Conservation (phyloP, 768 basidiomycete genomes). For the Mycena metata region DNA sequence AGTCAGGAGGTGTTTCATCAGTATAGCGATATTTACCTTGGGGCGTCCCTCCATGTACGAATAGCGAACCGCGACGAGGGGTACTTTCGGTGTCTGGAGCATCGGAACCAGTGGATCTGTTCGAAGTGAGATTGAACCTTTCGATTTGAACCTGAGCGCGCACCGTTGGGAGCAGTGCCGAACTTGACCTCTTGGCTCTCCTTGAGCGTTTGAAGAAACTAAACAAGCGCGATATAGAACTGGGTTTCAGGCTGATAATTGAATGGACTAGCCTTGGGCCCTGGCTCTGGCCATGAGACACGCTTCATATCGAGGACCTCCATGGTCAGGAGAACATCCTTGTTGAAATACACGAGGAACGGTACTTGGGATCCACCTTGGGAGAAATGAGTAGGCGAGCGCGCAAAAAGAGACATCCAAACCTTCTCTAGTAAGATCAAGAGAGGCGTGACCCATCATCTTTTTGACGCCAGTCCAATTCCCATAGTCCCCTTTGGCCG, state of each 20-base stretch:
- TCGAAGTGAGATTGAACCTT: neutral
- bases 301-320: constrained; percentile 41
- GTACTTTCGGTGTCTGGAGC: constrained; percentile 40
- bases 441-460: constrained; percentile 36
- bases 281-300: constrained; percentile 37
- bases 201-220: constrained; percentile 33
- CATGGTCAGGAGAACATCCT: constrained; percentile 32
- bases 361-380: constrained; percentile 30
- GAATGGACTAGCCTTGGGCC: constrained; percentile 22
- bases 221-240: neutral
- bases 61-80: constrained; percentile 37
- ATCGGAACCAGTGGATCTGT: constrained; percentile 40
- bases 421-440: constrained; percentile 42
- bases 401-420: neutral
- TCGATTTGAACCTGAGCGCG: neutral
- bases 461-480: constrained; percentile 40
- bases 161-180: constrained; percentile 32
- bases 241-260: neutral
- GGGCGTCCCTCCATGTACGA: constrained; percentile 40
- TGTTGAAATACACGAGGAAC: constrained; percentile 27
- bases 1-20: neutral
- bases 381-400: neutral
- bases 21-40: neutral
- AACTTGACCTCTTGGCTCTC: constrained; percentile 37
- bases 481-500: constrained; percentile 24